Percentiles rank a stretch among this genome's conserved stretches.
Conservation (phyloP, 2,329 filamentous ascomycete species). For the Bipolaris zeicola region DNA sequence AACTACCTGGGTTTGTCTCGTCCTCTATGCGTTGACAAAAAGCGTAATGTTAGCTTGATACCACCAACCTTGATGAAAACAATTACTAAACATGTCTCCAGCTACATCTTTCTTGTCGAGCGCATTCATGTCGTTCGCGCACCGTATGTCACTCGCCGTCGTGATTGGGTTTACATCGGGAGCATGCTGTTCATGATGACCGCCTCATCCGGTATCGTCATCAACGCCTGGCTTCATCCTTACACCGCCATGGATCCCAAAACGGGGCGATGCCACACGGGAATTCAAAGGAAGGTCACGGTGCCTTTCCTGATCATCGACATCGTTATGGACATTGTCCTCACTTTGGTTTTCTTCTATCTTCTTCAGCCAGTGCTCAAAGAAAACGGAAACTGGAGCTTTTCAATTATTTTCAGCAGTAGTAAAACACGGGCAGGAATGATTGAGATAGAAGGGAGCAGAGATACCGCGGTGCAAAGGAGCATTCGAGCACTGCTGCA, state of each 20-base stretch:
- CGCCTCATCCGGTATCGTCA: conserved; percentile 29
- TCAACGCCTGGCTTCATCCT: conserved; percentile 36
- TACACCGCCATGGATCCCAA: conserved; percentile 33
- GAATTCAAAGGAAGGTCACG: conserved; percentile 40
- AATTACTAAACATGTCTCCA: background rate
- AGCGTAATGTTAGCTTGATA: conserved; percentile 23
- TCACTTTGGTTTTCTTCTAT: conserved; percentile 47
- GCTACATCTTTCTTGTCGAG: conserved; percentile 49
- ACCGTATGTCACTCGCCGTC: conserved; percentile 34
- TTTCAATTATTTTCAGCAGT: background rate
- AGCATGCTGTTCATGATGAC: conserved; percentile 31
- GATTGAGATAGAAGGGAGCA: background rate
- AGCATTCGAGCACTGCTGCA: conserved; percentile 30
- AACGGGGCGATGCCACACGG: conserved; percentile 46
- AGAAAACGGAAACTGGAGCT: background rate
- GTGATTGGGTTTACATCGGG: conserved; percentile 43
- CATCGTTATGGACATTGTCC: conserved; percentile 39
- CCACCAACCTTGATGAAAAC: background rate
- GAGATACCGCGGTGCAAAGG: conserved; percentile 20
- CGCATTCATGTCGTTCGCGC: conserved; percentile 46
- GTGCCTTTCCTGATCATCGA: conserved; percentile 46
- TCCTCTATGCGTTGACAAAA: conserved; percentile 46
- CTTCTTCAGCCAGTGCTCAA: conserved; percentile 36
- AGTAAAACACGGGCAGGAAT: background rate
- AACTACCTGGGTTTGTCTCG: conserved; percentile 46